Conservation (phyloP, 345 rosid species). For the Citrus reticulata region DNA sequence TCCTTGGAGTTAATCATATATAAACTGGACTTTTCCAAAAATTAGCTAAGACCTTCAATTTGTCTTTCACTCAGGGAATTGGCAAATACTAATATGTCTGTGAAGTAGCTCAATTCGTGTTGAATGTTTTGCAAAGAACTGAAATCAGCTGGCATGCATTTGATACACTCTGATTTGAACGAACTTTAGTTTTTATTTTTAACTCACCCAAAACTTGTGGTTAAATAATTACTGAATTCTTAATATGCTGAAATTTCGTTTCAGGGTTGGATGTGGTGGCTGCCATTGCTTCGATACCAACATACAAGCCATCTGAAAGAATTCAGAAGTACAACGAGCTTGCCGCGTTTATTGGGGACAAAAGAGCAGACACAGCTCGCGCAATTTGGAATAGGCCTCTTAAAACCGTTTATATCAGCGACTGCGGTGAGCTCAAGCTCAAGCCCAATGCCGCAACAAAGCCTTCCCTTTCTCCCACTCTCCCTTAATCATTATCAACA, state of each 20-base stretch:
- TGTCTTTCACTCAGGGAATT: too few relatives aligned
- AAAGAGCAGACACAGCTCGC: conserved; percentile 78
- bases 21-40: too few relatives aligned
- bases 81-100: too few relatives aligned
- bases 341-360: conserved; percentile 77
- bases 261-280: conserved; percentile 84
- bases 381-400: conserved; percentile 75
- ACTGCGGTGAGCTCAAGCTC: conserved; percentile 69
- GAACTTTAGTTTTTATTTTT: too few relatives aligned
- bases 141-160: too few relatives aligned
- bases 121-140: too few relatives aligned
- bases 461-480: conserved; percentile 64
- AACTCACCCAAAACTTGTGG: too few relatives aligned
- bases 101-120: too few relatives aligned
- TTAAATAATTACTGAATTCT: too few relatives aligned
- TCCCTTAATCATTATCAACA: conserved; percentile 36
- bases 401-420: conserved; percentile 65
- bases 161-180: too few relatives aligned
- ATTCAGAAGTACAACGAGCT: conserved; percentile 69
- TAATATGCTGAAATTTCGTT: neutral
- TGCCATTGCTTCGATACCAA: conserved; percentile 69
- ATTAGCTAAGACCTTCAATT: too few relatives aligned
- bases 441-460: conserved; percentile 33
- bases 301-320: conserved; percentile 64
- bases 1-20: too few relatives aligned